A percentile compares a stretch with the other conserved stretches of the same genome.
These are phyloP conservation scores for Saccharomycopsis vini DNA, from an alignment of 805 yeast species.

Conservation along the genomic window DNA sequence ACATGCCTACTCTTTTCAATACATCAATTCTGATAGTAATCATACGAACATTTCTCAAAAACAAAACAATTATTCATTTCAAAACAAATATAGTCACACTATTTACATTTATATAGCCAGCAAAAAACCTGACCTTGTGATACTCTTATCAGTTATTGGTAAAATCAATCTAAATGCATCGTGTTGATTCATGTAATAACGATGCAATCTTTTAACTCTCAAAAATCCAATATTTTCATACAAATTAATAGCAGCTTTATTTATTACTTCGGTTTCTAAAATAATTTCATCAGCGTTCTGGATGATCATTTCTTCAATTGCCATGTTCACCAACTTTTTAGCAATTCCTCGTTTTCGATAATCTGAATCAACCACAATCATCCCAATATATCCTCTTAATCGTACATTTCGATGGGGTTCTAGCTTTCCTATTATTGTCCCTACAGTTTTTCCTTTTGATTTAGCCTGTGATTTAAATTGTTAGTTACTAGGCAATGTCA, in stretches of 20 bases:
- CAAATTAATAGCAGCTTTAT: slow-evolving; percentile 55
- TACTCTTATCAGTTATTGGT: slow-evolving; percentile 60
- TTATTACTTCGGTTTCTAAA: slow-evolving; percentile 85
- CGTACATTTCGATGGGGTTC: slow-evolving; percentile 69
- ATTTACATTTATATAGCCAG: no score
- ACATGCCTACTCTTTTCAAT: no score
- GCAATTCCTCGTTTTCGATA: slow-evolving; percentile 81
- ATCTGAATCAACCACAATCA: slow-evolving; percentile 74
- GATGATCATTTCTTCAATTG: slow-evolving; percentile 55
- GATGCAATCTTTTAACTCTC: slow-evolving; percentile 62
- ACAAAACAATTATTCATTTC: no score
- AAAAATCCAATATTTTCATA: slow-evolving; percentile 74
- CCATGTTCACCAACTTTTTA: slow-evolving; percentile 50
- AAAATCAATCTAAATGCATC: slow-evolving; percentile 85
- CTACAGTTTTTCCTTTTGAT: slow-evolving; percentile 41
- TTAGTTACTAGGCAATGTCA: not conserved
- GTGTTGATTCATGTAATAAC: slow-evolving; percentile 86
- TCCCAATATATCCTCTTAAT: slow-evolving; percentile 87
- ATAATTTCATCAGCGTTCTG: slow-evolving; percentile 80
- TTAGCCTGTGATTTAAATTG: slow-evolving; percentile 16
- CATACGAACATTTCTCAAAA: no score
- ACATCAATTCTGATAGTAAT: no score
- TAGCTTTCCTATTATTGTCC: slow-evolving; percentile 75
- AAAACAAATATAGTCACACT: no score
- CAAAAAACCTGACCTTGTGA: slow-evolving; percentile 47